Evolutionary conservation across 2,329 filamentous ascomycete genomes (phyloP).

Genomic region (Macrophomina tecta): DNA sequence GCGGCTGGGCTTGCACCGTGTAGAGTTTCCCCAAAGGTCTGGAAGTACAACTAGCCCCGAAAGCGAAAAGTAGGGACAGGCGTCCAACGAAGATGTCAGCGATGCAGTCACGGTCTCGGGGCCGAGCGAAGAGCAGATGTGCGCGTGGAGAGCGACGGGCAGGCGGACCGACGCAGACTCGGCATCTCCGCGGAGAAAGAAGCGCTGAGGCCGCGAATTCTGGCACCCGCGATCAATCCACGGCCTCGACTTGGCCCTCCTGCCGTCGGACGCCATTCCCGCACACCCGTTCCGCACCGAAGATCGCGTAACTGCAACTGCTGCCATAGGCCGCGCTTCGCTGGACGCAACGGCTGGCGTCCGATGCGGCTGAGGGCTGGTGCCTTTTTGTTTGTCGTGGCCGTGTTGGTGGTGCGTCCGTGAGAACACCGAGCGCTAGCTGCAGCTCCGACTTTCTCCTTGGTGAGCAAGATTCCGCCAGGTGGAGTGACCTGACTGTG

Average conservation of each 20-base stretch:
- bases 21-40: too few relatives aligned
- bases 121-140: not conserved
- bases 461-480: not conserved
- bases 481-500: constrained; percentile 8
- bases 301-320: constrained; percentile 24
- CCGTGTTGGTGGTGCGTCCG: not conserved
- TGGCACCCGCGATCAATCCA: not conserved
- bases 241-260: not conserved
- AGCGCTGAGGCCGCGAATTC: not conserved
- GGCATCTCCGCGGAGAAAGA: constrained; percentile 25
- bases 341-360: not conserved
- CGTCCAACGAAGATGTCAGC: not conserved
- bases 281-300: constrained; percentile 7
- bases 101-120: not conserved
- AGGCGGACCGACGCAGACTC: not conserved
- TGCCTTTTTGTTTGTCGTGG: not conserved
- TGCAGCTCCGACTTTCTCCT: not conserved
- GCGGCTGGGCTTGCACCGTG: too few relatives aligned
- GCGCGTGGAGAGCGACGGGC: not conserved
- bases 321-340: constrained; percentile 10
- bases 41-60: too few relatives aligned
- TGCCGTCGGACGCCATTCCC: not conserved
- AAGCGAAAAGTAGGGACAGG: not conserved
- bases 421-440: not conserved
- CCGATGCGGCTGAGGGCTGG: not conserved